Evolutionary conservation across 441 rosid genomes (phyloP), one percentile per base, ranked within the genome.

Genomic region (Adansonia grandidieri): DNA sequence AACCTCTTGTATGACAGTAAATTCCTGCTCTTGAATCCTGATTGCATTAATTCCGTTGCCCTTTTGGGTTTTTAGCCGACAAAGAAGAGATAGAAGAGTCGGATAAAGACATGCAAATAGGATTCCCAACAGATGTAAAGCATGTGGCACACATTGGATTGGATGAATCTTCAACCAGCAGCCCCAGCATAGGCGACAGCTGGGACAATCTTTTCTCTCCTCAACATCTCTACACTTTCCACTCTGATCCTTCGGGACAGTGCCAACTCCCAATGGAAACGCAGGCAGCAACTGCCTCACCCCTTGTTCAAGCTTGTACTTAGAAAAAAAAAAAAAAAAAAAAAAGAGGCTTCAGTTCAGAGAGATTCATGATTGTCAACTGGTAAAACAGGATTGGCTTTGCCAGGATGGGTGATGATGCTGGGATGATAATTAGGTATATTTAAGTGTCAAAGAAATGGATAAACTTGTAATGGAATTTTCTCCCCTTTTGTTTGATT

Each of bases 131-230:
- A 68, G 91, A 96, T 71, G 99, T 96, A 83, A 94, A 90, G 88
- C 98, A 96, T 78, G 95, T 96, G 62, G 85, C 98, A 1, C 99
- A 94, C 77, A 90, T 94, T 0, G 99, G 99, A 56, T 85, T 88
- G 89, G 99, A 91, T 78, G 89, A 88, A 10, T 73, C 75, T 9
- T 80, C 85, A 53, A 74, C 85, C 9, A 77, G 3, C 68, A 17
- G 40, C 68, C 13, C 56, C 20, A 60, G 40, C 67, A 60, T 13
- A 17, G 37, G 67, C 20, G 28, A 24, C 28, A 37, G 68, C 57
- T 61, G 77, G 77, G 69, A 74, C 37, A 61, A 61, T 61, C 22
- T 61, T 19, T 4, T 42, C 42, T 24, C 66, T 8, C 66, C 69
- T 7, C 57, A 20, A 2, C 69, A 45, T 1, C 44, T 58, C 2